These are phyloP conservation scores for Rhizopus microsporus DNA, from an alignment of 371 early-diverging fungal genomes.

Conservation along the genomic window DNA sequence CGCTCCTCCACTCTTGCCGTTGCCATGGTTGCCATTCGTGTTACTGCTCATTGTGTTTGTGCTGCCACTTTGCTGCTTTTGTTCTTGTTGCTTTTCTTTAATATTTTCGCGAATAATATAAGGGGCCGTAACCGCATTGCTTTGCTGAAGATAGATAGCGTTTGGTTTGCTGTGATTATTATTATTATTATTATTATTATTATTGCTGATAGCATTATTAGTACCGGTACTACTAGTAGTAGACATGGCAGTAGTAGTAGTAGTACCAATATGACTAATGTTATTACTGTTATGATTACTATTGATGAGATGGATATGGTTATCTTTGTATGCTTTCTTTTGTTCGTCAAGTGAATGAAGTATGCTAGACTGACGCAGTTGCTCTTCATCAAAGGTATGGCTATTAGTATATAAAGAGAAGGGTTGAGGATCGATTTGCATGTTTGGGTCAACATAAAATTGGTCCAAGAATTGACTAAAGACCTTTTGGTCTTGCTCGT, in stretches of 20 bases:
- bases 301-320: constrained; percentile 1
- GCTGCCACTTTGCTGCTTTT: not conserved
- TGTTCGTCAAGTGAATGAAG: constrained; percentile 41
- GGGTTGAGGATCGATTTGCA: constrained; percentile 27
- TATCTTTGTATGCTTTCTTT: constrained; percentile 24
- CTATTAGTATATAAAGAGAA: constrained; percentile 10
- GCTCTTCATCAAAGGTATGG: constrained; percentile 25
- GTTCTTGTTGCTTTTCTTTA: constrained; percentile 5
- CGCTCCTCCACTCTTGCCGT: constrained; percentile 16
- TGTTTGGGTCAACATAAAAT: constrained; percentile 44
- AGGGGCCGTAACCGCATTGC: constrained; percentile 27
- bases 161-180: constrained; percentile 11
- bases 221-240: not conserved
- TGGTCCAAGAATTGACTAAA: constrained; percentile 49
- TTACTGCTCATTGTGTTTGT: constrained; percentile 3
- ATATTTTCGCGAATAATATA: constrained; percentile 22
- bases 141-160: constrained; percentile 33
- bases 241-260: constrained; percentile 1
- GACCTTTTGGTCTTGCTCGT: constrained; percentile 46
- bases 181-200: not conserved
- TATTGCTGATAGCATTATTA: not conserved
- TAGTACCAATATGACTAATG: not conserved
- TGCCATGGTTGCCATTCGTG: constrained; percentile 2
- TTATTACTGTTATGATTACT: too few relatives aligned
- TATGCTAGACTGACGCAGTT: constrained; percentile 31